Conservation (phyloP, 1,284 basidiomycete species). For the Cryptococcus neoformans region DNA sequence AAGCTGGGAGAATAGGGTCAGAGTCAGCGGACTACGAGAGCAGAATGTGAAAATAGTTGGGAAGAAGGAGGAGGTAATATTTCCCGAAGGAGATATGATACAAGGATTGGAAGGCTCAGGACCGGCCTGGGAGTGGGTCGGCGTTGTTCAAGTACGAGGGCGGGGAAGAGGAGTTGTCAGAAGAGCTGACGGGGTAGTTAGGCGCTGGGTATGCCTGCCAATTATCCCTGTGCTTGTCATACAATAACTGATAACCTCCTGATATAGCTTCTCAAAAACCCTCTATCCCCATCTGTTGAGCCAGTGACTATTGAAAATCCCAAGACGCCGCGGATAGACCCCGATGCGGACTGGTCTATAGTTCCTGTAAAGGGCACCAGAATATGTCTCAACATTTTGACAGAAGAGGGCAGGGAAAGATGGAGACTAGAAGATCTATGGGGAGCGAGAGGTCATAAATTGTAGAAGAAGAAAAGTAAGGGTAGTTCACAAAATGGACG, state of each 20-base stretch:
- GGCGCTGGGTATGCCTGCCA: slow-evolving; percentile 28
- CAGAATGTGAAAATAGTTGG: neutral
- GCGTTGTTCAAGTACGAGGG: slow-evolving; percentile 24
- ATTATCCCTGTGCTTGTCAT: neutral
- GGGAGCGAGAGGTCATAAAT: neutral
- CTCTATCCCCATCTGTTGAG: slow-evolving; percentile 4
- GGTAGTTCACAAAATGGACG: too few species aligned
- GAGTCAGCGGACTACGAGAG: neutral
- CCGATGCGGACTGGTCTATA: slow-evolving; percentile 32
- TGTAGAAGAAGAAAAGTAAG: too few species aligned
- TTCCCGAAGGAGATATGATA: slow-evolving; percentile 6
- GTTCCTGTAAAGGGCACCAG: slow-evolving; percentile 17
- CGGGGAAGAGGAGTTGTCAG: slow-evolving; percentile 27
- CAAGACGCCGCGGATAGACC: slow-evolving; percentile 14
- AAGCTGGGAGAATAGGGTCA: neutral
- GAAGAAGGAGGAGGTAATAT: neutral
- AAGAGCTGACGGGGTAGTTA: slow-evolving; percentile 25
- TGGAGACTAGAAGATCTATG: slow-evolving; percentile 30
- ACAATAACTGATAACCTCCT: neutral
- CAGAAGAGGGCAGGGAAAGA: slow-evolving; percentile 21
- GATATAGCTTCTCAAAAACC: slow-evolving; percentile 14
- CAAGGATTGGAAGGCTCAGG: slow-evolving; percentile 1
- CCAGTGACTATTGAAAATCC: slow-evolving; percentile 6
- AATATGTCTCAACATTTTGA: slow-evolving; percentile 29
- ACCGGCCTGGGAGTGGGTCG: slow-evolving; percentile 30